Evolutionary conservation across 768 basidiomycete genomes (phyloP).

Genomic region (Coprinellus micaceus): DNA sequence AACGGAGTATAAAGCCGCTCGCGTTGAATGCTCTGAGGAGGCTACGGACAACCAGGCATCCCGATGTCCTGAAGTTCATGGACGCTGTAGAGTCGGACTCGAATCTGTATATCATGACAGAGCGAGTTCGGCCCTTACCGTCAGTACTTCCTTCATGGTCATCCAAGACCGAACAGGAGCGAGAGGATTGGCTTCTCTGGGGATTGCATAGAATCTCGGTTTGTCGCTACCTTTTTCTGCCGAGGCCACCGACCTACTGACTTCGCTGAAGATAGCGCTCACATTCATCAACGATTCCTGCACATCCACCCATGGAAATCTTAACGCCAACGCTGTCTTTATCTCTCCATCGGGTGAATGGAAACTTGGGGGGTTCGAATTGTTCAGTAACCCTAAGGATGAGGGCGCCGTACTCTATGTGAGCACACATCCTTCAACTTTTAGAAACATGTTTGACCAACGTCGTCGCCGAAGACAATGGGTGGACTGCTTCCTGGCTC

Average conservation of each 20-base stretch:
- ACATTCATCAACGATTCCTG: slow-evolving; percentile 86
- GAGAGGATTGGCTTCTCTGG: slow-evolving; percentile 91
- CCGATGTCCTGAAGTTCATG: slow-evolving; percentile 93
- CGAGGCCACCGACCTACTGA: slow-evolving; percentile 7
- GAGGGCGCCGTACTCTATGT: slow-evolving; percentile 78
- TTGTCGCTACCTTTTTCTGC: slow-evolving; percentile 25
- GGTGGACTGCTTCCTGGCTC: slow-evolving; percentile 60
- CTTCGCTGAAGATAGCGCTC: slow-evolving; percentile 64
- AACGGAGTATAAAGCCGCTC: slow-evolving; percentile 61
- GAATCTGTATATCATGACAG: slow-evolving; percentile 89
- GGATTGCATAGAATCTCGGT: slow-evolving; percentile 89
- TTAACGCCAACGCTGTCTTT: slow-evolving; percentile 75
- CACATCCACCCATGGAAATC: slow-evolving; percentile 77
- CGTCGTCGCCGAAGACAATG: slow-evolving; percentile 47
- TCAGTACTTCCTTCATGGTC: slow-evolving; percentile 59
- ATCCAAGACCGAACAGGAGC: slow-evolving; percentile 56
- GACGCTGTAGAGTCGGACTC: slow-evolving; percentile 90
- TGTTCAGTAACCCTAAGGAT: slow-evolving; percentile 81
- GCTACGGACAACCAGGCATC: slow-evolving; percentile 87
- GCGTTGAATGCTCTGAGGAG: slow-evolving; percentile 90
- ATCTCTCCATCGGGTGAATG: slow-evolving; percentile 94
- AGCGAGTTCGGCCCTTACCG: slow-evolving; percentile 78
- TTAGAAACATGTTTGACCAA: neutral
- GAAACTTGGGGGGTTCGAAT: slow-evolving; percentile 93
- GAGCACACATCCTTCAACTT: slow-evolving; percentile 25